phyloP scores from a whole-genome alignment of 2,329 filamentous ascomycete genomes.

The Xylariales sp. region DNA sequence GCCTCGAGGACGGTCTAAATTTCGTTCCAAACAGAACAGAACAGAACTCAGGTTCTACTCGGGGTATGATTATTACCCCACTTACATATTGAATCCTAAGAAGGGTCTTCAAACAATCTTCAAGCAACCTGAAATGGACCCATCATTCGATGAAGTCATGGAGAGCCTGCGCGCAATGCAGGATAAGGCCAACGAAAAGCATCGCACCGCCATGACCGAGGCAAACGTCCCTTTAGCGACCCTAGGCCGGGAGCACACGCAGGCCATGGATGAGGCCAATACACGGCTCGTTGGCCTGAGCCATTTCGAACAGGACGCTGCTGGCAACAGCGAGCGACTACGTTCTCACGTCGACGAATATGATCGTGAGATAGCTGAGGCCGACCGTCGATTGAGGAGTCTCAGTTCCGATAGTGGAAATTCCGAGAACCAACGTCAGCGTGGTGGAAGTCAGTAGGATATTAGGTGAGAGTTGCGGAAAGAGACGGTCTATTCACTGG shows the following conservation, averaged over 20 bases:
- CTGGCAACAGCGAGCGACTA: constrained; percentile 23
- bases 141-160: constrained; percentile 34
- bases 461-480: background rate
- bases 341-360: constrained; percentile 24
- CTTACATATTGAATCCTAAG: background rate
- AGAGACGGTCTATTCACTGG: background rate
- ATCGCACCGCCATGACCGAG: constrained; percentile 37
- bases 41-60: too few relatives aligned
- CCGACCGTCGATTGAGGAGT: constrained; percentile 30
- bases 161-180: constrained; percentile 32
- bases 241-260: constrained; percentile 35
- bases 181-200: constrained; percentile 36
- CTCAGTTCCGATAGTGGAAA: constrained; percentile 15
- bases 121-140: constrained; percentile 22
- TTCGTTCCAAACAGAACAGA: background rate
- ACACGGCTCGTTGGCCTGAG: constrained; percentile 19
- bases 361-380: constrained; percentile 36
- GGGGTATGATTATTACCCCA: background rate
- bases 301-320: constrained; percentile 18
- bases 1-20: background rate
- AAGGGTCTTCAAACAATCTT: background rate
- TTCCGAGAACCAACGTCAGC: constrained; percentile 11
- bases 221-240: constrained; percentile 37
- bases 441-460: constrained; percentile 21
- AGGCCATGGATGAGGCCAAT: constrained; percentile 34